A percentile compares a stretch with the other conserved stretches of the same genome.
Conservation (phyloP, 805 yeast species). For the Blastobotrys parvus region DNA sequence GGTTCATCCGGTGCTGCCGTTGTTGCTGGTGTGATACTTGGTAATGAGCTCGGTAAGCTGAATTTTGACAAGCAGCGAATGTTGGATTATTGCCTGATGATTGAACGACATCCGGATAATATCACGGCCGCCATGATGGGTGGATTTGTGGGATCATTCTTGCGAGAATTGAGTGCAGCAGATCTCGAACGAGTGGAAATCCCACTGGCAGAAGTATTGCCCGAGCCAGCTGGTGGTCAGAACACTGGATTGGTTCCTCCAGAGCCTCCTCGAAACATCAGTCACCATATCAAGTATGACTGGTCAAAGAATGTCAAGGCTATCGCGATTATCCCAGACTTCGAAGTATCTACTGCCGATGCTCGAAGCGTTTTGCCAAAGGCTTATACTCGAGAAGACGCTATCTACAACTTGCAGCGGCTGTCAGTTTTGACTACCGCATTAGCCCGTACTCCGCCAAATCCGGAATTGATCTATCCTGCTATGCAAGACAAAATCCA, state of each 20-base stretch:
- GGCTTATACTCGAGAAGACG: slow-evolving; percentile 67
- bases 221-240: slow-evolving; percentile 63
- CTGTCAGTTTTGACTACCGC: slow-evolving; percentile 89
- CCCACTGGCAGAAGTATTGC: slow-evolving; percentile 78
- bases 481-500: slow-evolving; percentile 97
- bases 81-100: slow-evolving; percentile 92
- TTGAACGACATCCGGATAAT: slow-evolving; percentile 97
- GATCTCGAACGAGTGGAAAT: slow-evolving; percentile 72
- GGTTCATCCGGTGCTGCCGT: slow-evolving; percentile 99
- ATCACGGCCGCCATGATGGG: slow-evolving; percentile 99
- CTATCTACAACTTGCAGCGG: slow-evolving; percentile 89
- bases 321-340: slow-evolving; percentile 84
- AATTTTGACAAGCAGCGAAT: slow-evolving; percentile 69
- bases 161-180: slow-evolving; percentile 65
- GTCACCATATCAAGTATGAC: slow-evolving; percentile 78
- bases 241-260: slow-evolving; percentile 66
- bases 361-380: slow-evolving; percentile 85
- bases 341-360: slow-evolving; percentile 88
- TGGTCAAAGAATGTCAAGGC: slow-evolving; percentile 82
- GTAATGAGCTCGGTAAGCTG: slow-evolving; percentile 72
- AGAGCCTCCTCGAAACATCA: slow-evolving; percentile 77
- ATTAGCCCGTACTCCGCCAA: slow-evolving; percentile 74
- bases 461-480: slow-evolving; percentile 74
- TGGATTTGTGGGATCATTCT: slow-evolving; percentile 92
- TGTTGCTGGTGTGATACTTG: slow-evolving; percentile 90